Evolutionary conservation across 768 basidiomycete species (phyloP), one percentile per base, ranked within the genome.

Genomic region (Rhodosporidiobolus odoratus): DNA sequence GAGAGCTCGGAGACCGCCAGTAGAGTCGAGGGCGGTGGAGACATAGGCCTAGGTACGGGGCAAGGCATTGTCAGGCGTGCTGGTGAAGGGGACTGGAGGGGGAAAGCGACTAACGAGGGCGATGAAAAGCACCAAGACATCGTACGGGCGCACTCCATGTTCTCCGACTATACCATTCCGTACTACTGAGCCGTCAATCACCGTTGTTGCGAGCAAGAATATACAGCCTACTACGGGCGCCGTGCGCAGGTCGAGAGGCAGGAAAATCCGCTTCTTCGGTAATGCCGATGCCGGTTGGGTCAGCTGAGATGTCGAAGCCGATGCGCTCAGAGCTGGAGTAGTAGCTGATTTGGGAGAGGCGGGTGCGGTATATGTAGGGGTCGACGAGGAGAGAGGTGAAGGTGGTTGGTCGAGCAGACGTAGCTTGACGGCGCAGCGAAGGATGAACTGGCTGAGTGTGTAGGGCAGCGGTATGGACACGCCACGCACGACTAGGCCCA

Each of bases 61-160:
- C 8, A 0, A 12, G 34, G 32, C 16, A 43, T 17, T 8, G 27
- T 17, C 43, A 30, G 27, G 19, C 27, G 32, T 12, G 30, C 27
- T 6, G 34, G 19, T 23, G 41, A 58, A 25, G 23, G 43, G 37
- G 32, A 38, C 16, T 59, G 62, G 40, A 45, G 38, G 47, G 53
- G 45, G 23, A n/a, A n/a, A n/a, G n/a, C n/a, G n/a, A 77, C 79
- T 69, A 52, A 82, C 92, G 58, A 96, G 83, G 4, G 89, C 91
- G 75, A 92, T 87, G 81, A 98, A 97, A 2, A 98, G 81, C 34
- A 91, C 90, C 79, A 98, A 85, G 73, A 98, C 93, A 78, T 96
- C 91, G 77, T 93, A 90, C 0, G 94, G 94, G 74, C 89, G 86
- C 34, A 97, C 85, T 3, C 73, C 69, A 6, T 88, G 88, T 68